phyloP scores from a whole-genome alignment of 2,329 filamentous ascomycete genomes.

The Epichloe uncinata region DNA sequence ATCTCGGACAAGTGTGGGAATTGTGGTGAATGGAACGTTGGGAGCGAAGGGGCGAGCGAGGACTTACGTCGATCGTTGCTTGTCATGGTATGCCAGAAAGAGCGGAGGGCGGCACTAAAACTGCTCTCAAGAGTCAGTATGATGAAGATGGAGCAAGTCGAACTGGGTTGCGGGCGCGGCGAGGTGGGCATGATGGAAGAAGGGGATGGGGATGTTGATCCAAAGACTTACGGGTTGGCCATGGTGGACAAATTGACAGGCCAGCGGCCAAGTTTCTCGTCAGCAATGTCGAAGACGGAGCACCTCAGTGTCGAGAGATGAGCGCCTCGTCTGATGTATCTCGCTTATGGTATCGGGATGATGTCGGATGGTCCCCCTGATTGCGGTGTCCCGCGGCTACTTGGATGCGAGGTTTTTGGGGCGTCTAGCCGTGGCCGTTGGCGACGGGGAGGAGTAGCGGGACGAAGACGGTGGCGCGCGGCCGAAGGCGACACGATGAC shows the following conservation, averaged over 20 bases:
- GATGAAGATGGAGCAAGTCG: background rate
- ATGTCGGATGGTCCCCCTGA: background rate
- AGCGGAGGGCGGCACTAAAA: conserved; percentile 62
- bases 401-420: background rate
- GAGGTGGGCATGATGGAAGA: background rate
- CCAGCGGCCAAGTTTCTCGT: background rate
- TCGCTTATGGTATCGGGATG: background rate
- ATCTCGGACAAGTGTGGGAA: background rate
- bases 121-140: conserved; percentile 22
- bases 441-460: background rate
- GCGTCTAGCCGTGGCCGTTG: background rate
- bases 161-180: background rate
- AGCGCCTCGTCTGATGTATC: background rate
- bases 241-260: conserved; percentile 6
- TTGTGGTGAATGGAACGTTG: background rate
- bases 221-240: conserved; percentile 11
- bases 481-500: background rate
- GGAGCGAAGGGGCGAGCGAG: background rate
- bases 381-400: background rate
- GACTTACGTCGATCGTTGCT: conserved; percentile 53
- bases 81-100: conserved; percentile 90
- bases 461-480: background rate
- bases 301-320: background rate
- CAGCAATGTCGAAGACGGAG: background rate
- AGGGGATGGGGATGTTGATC: too few species aligned